Percentiles rank a stretch among this genome's conserved stretches.
Evolutionary conservation across 2,329 filamentous ascomycete species (phyloP).

Genomic region (Fusarium nanum): DNA sequence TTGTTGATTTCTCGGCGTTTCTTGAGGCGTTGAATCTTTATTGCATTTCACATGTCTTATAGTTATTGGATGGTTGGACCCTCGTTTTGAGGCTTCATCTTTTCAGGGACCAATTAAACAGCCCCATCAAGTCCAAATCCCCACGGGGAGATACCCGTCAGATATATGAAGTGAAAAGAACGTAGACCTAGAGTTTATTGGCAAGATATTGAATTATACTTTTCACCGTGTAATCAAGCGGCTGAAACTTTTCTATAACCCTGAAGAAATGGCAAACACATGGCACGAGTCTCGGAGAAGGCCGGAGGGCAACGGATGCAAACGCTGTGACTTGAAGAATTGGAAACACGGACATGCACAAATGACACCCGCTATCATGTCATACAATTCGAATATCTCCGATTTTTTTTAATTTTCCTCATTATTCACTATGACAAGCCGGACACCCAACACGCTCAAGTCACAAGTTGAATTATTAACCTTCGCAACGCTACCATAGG

Average conservation of each 20-base stretch:
- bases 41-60: background rate
- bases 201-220: background rate
- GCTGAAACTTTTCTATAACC: background rate
- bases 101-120: slow-evolving; percentile 11
- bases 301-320: slow-evolving; percentile 1
- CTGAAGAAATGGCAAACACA: background rate
- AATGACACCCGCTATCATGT: background rate
- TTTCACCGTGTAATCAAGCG: background rate
- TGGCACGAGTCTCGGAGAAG: slow-evolving; percentile 20
- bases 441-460: background rate
- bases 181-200: background rate
- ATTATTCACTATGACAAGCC: background rate
- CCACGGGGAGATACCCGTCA: slow-evolving; percentile 12
- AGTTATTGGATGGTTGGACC: background rate
- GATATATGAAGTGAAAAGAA: background rate
- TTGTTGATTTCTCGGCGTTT: background rate
- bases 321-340: background rate
- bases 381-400: background rate
- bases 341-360: background rate
- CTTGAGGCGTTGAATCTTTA: background rate
- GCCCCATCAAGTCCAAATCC: slow-evolving; percentile 11
- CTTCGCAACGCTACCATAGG: slow-evolving; percentile 24
- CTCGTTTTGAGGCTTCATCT: background rate
- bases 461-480: slow-evolving; percentile 32
- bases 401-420: background rate